These are phyloP conservation scores for Lyophyllum atratum DNA, from an alignment of 768 basidiomycete genomes.

Conservation along the genomic window DNA sequence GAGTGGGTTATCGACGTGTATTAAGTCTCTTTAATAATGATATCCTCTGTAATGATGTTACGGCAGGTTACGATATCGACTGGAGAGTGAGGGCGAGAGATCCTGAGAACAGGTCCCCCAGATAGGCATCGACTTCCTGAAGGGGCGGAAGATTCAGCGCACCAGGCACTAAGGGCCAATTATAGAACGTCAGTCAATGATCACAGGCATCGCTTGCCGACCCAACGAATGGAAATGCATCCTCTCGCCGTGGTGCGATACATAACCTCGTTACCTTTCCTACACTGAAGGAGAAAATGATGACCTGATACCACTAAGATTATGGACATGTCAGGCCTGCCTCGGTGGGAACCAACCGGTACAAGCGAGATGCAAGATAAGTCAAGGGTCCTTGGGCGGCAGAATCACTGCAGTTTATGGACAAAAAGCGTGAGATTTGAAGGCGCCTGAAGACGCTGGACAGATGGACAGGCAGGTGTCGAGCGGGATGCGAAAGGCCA, in stretches of 20 bases:
- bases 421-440: background rate
- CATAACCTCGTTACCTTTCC: background rate
- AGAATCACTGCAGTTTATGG: background rate
- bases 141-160: background rate
- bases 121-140: slow-evolving; percentile 1
- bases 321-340: background rate
- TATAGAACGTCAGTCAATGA: background rate
- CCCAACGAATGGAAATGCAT: background rate
- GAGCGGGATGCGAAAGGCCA: background rate
- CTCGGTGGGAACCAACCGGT: background rate
- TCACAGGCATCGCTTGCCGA: background rate
- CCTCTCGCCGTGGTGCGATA: background rate
- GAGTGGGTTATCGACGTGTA: too few species aligned
- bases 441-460: background rate
- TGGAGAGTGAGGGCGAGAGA: background rate
- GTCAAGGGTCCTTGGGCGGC: background rate
- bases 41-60: background rate
- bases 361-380: background rate
- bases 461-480: background rate
- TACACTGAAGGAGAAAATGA: background rate
- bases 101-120: background rate
- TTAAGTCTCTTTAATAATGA: too few species aligned
- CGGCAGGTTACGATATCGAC: background rate
- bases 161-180: background rate
- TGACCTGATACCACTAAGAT: background rate